Evolutionary conservation across 305 asterid genomes (phyloP).

Genomic region (Vinca major): DNA sequence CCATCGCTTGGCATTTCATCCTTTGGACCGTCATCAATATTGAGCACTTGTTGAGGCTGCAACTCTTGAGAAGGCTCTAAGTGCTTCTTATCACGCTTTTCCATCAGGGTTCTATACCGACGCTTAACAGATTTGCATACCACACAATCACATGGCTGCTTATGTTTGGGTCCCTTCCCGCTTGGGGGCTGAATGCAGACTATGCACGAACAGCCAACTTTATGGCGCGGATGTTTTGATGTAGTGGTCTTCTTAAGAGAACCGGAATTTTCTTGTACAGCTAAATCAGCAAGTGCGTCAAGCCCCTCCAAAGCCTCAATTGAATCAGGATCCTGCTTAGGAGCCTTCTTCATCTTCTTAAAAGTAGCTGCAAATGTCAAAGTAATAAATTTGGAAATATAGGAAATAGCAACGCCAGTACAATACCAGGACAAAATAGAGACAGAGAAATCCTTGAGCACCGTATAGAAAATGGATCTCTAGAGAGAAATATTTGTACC

Average conservation of each 20-base stretch:
- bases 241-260: constrained; percentile 38
- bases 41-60: constrained; percentile 21
- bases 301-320: constrained; percentile 54
- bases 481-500: constrained; percentile 26
- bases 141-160: constrained; percentile 53
- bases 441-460: background rate
- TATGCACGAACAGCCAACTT: constrained; percentile 63
- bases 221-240: constrained; percentile 65
- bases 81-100: constrained; percentile 48
- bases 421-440: background rate
- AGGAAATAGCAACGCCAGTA: background rate
- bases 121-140: constrained; percentile 56
- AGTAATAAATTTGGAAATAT: constrained; percentile 7
- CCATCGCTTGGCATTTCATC: constrained; percentile 30
- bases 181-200: constrained; percentile 88
- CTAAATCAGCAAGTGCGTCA: constrained; percentile 58
- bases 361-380: constrained; percentile 37
- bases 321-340: constrained; percentile 30
- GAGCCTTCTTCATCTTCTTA: constrained; percentile 29
- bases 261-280: constrained; percentile 44
- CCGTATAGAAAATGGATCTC: background rate
- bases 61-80: constrained; percentile 31
- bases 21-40: constrained; percentile 19
- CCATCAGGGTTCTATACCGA: constrained; percentile 48
- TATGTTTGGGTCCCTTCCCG: constrained; percentile 59